phyloP scores from a whole-genome alignment of 139 green algal species.

The Chlorella sp. region DNA sequence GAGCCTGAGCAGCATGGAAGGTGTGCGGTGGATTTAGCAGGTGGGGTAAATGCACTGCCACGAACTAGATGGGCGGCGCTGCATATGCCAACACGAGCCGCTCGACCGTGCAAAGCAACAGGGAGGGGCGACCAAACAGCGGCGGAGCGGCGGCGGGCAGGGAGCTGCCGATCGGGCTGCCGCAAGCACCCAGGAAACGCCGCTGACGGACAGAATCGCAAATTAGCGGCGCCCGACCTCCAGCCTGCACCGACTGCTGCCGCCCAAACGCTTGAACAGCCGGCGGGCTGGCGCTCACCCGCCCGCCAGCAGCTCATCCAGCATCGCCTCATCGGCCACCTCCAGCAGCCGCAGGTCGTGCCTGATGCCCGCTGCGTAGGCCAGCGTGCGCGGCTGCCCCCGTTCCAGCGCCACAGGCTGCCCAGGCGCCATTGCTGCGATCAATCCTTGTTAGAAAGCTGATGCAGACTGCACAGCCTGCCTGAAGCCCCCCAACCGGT shows the following conservation, averaged over 20 bases:
- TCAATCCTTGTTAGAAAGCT: too few relatives aligned
- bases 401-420: neutral
- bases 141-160: neutral
- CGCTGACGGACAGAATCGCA: neutral
- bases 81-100: too few relatives aligned
- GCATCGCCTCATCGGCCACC: conserved; percentile 27
- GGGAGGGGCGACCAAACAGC: too few relatives aligned
- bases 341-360: conserved; percentile 45
- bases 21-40: too few relatives aligned
- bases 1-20: conserved; percentile 17
- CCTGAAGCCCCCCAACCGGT: too few relatives aligned
- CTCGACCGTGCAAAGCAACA: too few relatives aligned
- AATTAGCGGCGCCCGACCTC: too few relatives aligned
- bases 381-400: conserved; percentile 30
- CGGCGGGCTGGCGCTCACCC: conserved; percentile 7
- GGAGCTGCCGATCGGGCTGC: neutral
- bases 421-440: neutral
- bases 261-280: neutral
- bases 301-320: conserved; percentile 39
- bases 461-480: too few relatives aligned
- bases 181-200: neutral
- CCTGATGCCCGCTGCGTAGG: conserved; percentile 21
- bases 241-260: conserved; percentile 5
- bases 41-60: too few relatives aligned
- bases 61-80: too few relatives aligned